These are phyloP conservation scores for Blechomonas ayalai DNA, from an alignment of 208 protist species.

Conservation along the genomic window DNA sequence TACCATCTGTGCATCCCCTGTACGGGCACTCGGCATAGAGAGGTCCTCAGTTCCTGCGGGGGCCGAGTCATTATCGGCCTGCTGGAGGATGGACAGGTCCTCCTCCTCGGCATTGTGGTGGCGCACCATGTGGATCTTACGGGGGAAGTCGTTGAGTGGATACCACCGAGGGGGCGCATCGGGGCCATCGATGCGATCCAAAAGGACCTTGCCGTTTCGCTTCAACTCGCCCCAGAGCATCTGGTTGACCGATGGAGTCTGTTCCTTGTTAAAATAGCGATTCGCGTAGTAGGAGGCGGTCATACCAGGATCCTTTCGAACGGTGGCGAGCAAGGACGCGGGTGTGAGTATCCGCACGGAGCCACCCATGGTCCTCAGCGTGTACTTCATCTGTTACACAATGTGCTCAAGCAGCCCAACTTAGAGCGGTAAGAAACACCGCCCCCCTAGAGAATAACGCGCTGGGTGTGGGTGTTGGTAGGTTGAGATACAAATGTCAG, in stretches of 20 bases:
- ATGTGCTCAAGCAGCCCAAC: no score
- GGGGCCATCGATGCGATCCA: conserved; percentile 53
- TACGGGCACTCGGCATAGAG: neutral
- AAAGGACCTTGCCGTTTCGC: conserved; percentile 56
- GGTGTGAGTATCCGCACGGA: conserved; percentile 31
- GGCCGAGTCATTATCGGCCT: neutral
- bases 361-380: no score
- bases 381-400: no score
- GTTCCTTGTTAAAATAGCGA: conserved; percentile 71
- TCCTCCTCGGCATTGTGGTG: conserved; percentile 66
- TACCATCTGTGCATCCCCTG: neutral
- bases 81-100: conserved; percentile 58
- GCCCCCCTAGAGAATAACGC: no score
- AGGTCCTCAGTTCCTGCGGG: neutral
- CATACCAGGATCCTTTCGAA: conserved; percentile 78
- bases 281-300: conserved; percentile 80
- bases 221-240: conserved; percentile 77
- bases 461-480: no score
- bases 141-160: conserved; percentile 47
- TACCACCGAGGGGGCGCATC: conserved; percentile 63
- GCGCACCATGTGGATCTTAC: conserved; percentile 32
- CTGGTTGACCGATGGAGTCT: conserved; percentile 56
- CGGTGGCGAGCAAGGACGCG: conserved; percentile 43
- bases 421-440: no score
- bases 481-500: no score